Conservation (phyloP, 345 rosid species). For the Gossypium longicalyx region DNA sequence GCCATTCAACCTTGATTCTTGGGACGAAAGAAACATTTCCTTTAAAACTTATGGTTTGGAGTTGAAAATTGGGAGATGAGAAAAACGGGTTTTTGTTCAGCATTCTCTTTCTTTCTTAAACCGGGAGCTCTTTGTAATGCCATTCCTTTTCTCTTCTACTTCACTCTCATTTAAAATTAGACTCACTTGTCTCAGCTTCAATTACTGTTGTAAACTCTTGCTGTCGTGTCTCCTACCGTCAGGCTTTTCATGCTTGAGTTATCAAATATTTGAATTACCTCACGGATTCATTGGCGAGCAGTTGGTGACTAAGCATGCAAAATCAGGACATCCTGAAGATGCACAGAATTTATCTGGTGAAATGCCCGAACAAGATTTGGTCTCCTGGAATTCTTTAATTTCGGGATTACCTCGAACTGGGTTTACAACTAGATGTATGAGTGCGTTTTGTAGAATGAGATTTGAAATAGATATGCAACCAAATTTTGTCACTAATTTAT, state of each 20-base stretch:
- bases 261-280: slow-evolving; percentile 46
- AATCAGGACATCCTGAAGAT: slow-evolving; percentile 28
- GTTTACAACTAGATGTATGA: slow-evolving; percentile 30
- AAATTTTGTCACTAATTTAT: slow-evolving; percentile 46
- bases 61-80: slow-evolving; percentile 25
- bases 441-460: slow-evolving; percentile 38
- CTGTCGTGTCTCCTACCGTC: slow-evolving; percentile 31
- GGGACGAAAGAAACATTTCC: neutral
- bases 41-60: neutral
- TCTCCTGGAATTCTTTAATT: slow-evolving; percentile 69
- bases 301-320: slow-evolving; percentile 36
- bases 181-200: slow-evolving; percentile 43
- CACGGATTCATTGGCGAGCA: slow-evolving; percentile 71
- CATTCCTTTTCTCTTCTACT: slow-evolving; percentile 15
- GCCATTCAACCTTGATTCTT: neutral
- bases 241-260: slow-evolving; percentile 41
- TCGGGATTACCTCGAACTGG: slow-evolving; percentile 45
- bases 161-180: slow-evolving; percentile 19
- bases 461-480: slow-evolving; percentile 33
- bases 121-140: slow-evolving; percentile 1
- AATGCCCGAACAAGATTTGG: slow-evolving; percentile 53
- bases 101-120: neutral
- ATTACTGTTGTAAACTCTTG: slow-evolving; percentile 39
- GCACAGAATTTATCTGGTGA: slow-evolving; percentile 33
- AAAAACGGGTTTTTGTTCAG: slow-evolving; percentile 11